These are phyloP conservation scores for Tremella yokohamensis DNA, from an alignment of 768 basidiomycete species.

Conservation along the genomic window DNA sequence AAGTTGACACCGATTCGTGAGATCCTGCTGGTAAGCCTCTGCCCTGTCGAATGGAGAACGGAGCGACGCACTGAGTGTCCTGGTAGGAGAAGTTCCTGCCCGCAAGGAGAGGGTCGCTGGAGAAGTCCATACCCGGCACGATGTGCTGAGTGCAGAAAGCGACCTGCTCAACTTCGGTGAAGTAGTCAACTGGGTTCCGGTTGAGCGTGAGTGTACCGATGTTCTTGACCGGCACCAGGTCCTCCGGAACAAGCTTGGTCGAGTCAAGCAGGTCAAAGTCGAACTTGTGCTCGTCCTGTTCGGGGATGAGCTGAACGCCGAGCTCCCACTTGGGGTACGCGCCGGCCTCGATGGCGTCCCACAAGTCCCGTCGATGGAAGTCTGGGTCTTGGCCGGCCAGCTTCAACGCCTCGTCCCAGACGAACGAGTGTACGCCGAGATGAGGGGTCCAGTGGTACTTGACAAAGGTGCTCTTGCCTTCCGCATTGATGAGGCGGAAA, in stretches of 20 bases:
- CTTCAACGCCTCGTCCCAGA: constrained; percentile 89
- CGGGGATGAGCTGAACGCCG: constrained; percentile 68
- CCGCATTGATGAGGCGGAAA: constrained; percentile 66
- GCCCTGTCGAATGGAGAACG: neutral
- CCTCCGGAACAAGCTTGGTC: constrained; percentile 83
- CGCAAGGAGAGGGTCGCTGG: constrained; percentile 48
- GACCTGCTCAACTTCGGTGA: constrained; percentile 81
- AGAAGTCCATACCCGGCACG: constrained; percentile 58
- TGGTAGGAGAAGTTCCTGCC: constrained; percentile 82
- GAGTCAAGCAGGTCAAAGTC: constrained; percentile 84
- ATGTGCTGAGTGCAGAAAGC: constrained; percentile 71
- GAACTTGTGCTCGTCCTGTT: constrained; percentile 71
- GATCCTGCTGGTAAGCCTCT: constrained; percentile 52
- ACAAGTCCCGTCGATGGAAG: constrained; percentile 80
- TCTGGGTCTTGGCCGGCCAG: constrained; percentile 75
- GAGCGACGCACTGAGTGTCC: constrained; percentile 48
- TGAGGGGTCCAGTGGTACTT: constrained; percentile 86
- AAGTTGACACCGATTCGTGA: constrained; percentile 75
- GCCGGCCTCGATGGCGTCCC: constrained; percentile 73
- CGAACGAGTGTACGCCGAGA: constrained; percentile 74
- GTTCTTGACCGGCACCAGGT: constrained; percentile 68
- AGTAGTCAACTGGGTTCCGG: constrained; percentile 58
- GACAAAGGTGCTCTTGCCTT: constrained; percentile 71
- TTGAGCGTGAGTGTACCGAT: constrained; percentile 68
- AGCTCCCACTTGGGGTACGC: constrained; percentile 73